phyloP scores from a whole-genome alignment of 306 rosid genomes.

The Cucurbita ficifolia region DNA sequence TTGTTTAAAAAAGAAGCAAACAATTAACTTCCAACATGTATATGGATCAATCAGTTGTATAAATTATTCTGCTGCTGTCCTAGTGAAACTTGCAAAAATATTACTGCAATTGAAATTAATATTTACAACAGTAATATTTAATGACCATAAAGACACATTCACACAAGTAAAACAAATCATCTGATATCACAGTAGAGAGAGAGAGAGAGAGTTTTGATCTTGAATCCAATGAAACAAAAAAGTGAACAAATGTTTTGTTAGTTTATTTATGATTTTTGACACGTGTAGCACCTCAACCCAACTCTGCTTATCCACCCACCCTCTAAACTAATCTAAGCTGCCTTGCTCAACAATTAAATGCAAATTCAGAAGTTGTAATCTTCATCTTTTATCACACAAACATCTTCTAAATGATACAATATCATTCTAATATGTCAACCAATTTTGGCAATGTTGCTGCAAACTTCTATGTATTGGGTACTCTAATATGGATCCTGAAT shows the following conservation, averaged over 20 bases:
- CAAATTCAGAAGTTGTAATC: no score
- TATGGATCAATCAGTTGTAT: no score
- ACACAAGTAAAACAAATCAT: neutral
- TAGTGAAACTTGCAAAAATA: no score
- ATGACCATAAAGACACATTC: neutral
- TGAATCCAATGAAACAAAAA: neutral
- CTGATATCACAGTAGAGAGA: neutral
- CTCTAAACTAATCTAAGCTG: neutral
- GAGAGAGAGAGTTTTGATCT: neutral
- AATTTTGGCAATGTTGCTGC: no score
- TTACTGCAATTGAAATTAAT: neutral
- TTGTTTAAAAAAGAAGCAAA: no score
- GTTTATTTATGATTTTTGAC: neutral
- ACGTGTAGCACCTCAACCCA: neutral
- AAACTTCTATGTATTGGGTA: no score
- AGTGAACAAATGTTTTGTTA: neutral
- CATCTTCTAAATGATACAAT: no score
- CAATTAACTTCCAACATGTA: no score
- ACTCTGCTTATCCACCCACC: constrained; percentile 6
- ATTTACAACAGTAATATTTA: neutral
- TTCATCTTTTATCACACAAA: no score
- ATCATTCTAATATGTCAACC: no score
- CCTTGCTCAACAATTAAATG: neutral
- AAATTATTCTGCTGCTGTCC: no score
- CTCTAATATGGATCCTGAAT: no score